Evolutionary conservation across 192 early-diverging fungal species (phyloP), one percentile per base, ranked within the genome.

Genomic region (Radiomyces spectabilis): DNA sequence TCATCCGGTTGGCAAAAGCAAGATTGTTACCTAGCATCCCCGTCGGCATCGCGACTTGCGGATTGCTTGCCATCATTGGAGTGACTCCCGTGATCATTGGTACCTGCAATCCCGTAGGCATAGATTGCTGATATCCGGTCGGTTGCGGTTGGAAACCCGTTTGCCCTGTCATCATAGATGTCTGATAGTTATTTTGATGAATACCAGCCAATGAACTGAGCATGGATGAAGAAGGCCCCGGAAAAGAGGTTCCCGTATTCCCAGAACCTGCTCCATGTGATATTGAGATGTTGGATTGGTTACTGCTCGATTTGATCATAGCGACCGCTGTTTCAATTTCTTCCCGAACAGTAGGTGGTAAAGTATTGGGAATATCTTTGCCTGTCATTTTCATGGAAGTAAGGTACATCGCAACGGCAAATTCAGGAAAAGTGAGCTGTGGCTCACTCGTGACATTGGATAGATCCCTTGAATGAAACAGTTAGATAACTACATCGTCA

Each of bases 321-420:
- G 27, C 53, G 7, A 70, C 52, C 0, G 68, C 68, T 5, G 45
- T 53, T n/a, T 22, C 21, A 5, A 78, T 66, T 45, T 83, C 81
- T 1, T 69, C 49, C 12, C 51, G 55, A 47, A 85, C 75, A 43
- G 65, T 68, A 30, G 65, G 65, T 25, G 79, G 78, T 44, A 83
- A 52, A 13, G 51, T 60, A n/a, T 50, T 46, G 4, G 84, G 84
- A 31, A 85, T 40, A 1, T 68, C 57, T 35, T 71, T 72, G n/a
- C 80, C 80, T 5, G 53, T 66, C 41, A 83, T 61, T 27, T 77
- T 72, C 9, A 75, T 66, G 34, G 81, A 74, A 4, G 84, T 76
- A 25, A 85, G 56, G 53, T 77, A 82, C 84, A 85, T 80, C 21
- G 84, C 79, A 43, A 85, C 49, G 39, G 72, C 78, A 63, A 85